Conservation (phyloP, 1,139 yeast species). For the Yamadazyma kanchanaburiensis region DNA sequence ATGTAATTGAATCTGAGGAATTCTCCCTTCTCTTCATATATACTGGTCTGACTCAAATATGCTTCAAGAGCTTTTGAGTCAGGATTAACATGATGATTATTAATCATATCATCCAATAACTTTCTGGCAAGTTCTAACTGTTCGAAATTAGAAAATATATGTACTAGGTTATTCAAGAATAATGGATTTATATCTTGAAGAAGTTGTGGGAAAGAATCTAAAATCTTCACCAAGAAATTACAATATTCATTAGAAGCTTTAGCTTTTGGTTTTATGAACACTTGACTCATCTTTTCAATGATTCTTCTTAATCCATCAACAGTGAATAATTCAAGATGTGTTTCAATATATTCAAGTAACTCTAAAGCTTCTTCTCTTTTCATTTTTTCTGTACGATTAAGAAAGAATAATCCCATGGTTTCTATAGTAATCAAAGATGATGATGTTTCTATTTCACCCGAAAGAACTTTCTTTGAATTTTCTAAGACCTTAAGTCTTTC, state of each 20-base stretch:
- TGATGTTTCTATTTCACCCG: conserved; percentile 15
- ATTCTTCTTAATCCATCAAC: conserved; percentile 17
- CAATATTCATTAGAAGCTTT: conserved; percentile 1
- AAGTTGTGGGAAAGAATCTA: conserved; percentile 10
- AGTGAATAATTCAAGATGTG: no score
- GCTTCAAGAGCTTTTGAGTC: conserved; percentile 21
- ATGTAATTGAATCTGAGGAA: conserved; percentile 21
- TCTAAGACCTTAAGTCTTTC: conserved; percentile 16
- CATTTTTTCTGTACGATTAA: no score
- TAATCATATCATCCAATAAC: conserved; percentile 18
- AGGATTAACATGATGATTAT: conserved; percentile 21
- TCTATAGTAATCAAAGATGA: no score
- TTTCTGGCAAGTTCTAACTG: conserved; percentile 17
- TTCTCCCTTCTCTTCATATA: conserved; percentile 6
- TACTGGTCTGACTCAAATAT: no score
- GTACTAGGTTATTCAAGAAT: conserved; percentile 25
- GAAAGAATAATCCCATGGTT: no score
- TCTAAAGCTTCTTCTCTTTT: no score
- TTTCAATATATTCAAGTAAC: no score
- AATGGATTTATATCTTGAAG: conserved; percentile 17
- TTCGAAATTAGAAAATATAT: conserved; percentile 13
- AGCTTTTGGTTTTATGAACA: background rate
- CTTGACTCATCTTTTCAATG: conserved; percentile 5
- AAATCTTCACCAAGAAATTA: conserved; percentile 2
- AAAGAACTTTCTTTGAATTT: conserved; percentile 14